Percentiles rank a stretch among this genome's conserved stretches.
Conservation (phyloP, 768 basidiomycete genomes). For the Lanmaoa rubissima region DNA sequence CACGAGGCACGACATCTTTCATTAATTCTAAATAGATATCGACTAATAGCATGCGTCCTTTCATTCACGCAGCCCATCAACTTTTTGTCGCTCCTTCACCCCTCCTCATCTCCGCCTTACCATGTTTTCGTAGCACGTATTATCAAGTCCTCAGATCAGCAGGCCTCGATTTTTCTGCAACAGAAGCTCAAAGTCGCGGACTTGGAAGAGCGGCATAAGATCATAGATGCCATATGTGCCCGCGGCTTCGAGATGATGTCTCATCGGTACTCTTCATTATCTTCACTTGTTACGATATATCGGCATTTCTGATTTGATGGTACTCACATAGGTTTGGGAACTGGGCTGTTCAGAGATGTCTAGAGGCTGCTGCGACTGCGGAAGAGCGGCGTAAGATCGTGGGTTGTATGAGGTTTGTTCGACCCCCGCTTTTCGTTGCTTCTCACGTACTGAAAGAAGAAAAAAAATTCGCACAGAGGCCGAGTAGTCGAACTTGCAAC, state of each 20-base stretch:
- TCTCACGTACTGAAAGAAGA: slow-evolving; percentile 8
- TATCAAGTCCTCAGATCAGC: slow-evolving; percentile 87
- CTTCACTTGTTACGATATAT: neutral
- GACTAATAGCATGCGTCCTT: slow-evolving; percentile 15
- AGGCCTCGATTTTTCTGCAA: slow-evolving; percentile 86
- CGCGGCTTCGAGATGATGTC: slow-evolving; percentile 93
- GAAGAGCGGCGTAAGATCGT: slow-evolving; percentile 82
- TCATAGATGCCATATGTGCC: slow-evolving; percentile 82
- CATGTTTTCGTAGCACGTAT: slow-evolving; percentile 79
- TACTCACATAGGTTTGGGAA: slow-evolving; percentile 70
- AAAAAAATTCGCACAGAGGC: slow-evolving; percentile 44
- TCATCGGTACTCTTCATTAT: slow-evolving; percentile 50
- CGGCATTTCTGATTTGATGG: slow-evolving; percentile 1
- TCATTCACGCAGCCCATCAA: slow-evolving; percentile 68
- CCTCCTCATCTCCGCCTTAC: slow-evolving; percentile 83
- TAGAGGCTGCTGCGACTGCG: slow-evolving; percentile 72
- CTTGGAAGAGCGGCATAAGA: slow-evolving; percentile 70
- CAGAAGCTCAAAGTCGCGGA: slow-evolving; percentile 90
- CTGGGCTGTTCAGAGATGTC: slow-evolving; percentile 86
- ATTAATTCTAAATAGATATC: slow-evolving; percentile 4
- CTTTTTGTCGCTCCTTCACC: slow-evolving; percentile 81
- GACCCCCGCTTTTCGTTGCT: neutral
- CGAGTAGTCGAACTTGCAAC: slow-evolving; percentile 84
- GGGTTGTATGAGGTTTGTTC: slow-evolving; percentile 73
- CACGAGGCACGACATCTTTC: slow-evolving; percentile 49